These are phyloP conservation scores for Sambucus nigra DNA, from an alignment of 129 eudicot genomes.

Conservation along the genomic window DNA sequence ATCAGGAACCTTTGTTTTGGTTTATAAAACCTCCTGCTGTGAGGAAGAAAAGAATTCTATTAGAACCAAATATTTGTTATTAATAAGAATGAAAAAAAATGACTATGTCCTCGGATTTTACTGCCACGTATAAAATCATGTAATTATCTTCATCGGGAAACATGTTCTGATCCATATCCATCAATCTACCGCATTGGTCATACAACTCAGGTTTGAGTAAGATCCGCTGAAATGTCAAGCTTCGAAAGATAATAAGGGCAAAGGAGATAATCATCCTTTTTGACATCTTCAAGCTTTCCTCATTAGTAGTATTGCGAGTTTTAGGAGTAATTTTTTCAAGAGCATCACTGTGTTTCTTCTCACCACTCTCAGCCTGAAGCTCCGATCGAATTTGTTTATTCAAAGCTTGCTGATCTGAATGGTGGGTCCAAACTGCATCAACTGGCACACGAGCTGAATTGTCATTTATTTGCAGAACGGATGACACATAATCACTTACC, in stretches of 20 bases:
- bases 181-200: slow-evolving; percentile 38
- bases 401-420: slow-evolving; percentile 28
- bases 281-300: slow-evolving; percentile 21
- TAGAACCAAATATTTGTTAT: slow-evolving; percentile 1
- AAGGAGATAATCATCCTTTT: slow-evolving; percentile 28
- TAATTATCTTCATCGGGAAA: slow-evolving; percentile 33
- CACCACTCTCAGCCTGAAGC: slow-evolving; percentile 23
- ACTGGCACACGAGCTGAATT: slow-evolving; percentile 14
- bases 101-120: too few species aligned
- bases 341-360: slow-evolving; percentile 15
- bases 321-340: slow-evolving; percentile 16
- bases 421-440: slow-evolving; percentile 41
- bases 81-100: too few species aligned
- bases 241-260: slow-evolving; percentile 52
- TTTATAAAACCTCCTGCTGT: slow-evolving; percentile 35
- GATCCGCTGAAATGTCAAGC: slow-evolving; percentile 75
- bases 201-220: slow-evolving; percentile 64
- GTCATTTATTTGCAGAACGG: slow-evolving; percentile 39
- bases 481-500: slow-evolving; percentile 28
- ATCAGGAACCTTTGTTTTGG: slow-evolving; percentile 19
- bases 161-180: slow-evolving; percentile 27
- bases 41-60: not conserved
- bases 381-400: slow-evolving; percentile 31
- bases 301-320: slow-evolving; percentile 21
- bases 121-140: slow-evolving; percentile 56